Base-by-base conservation (phyloP, 495 filamentous ascomycete genomes). In the Aeminium ludgeri region DNA sequence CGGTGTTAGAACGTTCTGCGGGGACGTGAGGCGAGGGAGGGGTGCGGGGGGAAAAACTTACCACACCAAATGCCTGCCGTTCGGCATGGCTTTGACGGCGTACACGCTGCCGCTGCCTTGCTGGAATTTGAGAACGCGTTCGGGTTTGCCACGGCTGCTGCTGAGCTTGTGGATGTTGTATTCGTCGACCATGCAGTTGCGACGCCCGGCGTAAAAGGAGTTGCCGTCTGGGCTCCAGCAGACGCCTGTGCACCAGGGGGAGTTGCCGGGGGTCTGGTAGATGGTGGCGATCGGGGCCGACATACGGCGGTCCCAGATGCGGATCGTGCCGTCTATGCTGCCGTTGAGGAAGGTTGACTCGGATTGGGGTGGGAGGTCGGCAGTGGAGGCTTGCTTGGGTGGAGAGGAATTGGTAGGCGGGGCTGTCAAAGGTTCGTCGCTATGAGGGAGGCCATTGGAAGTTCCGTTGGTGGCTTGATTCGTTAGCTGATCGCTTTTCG, bases 201-300 rank as follows among this genome's bases (percentile, higher is more conserved):
- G 69, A 29, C 89, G 72, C 4, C 89, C 89, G 12, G 80, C 85
- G 59, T 93, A 97, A 41, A 97, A 85, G 59, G 70, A 86, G 59
- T 97, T 95, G 19, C 89, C 89, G 59, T 93, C 81, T 1, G 86
- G 86, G 45, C 78, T 86, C 89, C 91, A 97, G 60, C 83, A 91
- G n/a, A 84, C 85, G 46, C 79, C 83, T 79, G 93, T 96, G 59
- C 86, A 95, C 91, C 91, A 97, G 7, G 86, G 89, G 2, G 91
- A 86, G 6, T 78, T 76, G 38, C 80, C 78, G 17, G 63, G 66
- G 8, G 68, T 65, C 38, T 80, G 78, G 12, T 64, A 65, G 36
- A 95, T 84, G 28, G 74, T 70, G 20, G 91, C 84, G 10, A 95
- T 64, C 2, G 91, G 78, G 40, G 76, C 69, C 10, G 69, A 72